Evolutionary conservation across 2,329 filamentous ascomycete genomes (phyloP).

Genomic region (Epichloe amarillans): DNA sequence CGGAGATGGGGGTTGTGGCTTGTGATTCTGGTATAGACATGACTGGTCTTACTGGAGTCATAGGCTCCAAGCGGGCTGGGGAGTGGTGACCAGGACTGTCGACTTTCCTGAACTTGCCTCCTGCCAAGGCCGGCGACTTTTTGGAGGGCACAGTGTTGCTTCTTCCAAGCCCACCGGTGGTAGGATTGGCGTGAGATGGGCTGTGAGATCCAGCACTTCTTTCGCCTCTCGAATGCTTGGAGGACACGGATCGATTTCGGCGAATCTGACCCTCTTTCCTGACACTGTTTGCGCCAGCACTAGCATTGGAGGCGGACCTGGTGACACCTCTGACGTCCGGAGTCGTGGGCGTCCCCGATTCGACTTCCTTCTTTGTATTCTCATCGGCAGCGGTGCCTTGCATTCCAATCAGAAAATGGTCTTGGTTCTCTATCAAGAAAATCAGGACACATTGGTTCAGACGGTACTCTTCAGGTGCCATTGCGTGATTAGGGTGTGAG

Average conservation of each 20-base stretch:
- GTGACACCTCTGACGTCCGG: constrained; percentile 33
- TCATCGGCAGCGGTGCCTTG: constrained; percentile 96
- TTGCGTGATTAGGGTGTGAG: constrained; percentile 86
- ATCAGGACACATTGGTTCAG: constrained; percentile 95
- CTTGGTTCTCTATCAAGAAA: constrained; percentile 95
- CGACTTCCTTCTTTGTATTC: constrained; percentile 49
- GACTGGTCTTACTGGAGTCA: constrained; percentile 20
- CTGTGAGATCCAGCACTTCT: constrained; percentile 57
- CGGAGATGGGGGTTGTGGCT: constrained; percentile 14
- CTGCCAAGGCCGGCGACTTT: constrained; percentile 59
- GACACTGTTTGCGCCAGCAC: constrained; percentile 76
- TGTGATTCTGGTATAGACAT: constrained; percentile 11
- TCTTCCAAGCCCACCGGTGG: constrained; percentile 41
- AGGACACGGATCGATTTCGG: constrained; percentile 84
- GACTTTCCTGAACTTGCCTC: constrained; percentile 47
- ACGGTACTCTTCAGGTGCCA: constrained; percentile 88
- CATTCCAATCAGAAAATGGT: constrained; percentile 97
- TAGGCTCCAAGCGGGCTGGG: constrained; percentile 23
- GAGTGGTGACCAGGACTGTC: constrained; percentile 18
- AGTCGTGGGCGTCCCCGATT: constrained; percentile 50
- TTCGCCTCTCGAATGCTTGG: constrained; percentile 69
- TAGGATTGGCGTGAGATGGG: constrained; percentile 38
- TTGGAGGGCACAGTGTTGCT: constrained; percentile 95
- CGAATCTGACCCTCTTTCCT: constrained; percentile 67
- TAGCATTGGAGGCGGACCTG: constrained; percentile 74